Evolutionary conservation across 148 eudicot species (phyloP).

Genomic region (Rhododendron mucronatum): DNA sequence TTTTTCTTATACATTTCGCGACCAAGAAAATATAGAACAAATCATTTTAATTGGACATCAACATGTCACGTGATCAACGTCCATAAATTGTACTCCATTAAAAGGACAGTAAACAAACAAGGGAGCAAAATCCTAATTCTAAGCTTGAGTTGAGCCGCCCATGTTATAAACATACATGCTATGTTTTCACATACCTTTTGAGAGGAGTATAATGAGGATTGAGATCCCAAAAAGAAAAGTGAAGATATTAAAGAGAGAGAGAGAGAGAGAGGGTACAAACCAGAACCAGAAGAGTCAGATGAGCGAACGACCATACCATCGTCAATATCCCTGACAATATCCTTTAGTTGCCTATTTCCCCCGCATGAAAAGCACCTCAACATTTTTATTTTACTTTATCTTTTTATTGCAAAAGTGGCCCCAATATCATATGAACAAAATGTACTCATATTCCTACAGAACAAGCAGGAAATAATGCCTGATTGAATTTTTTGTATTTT

Average conservation of each 20-base stretch:
- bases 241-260: no score
- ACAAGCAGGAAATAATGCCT: neutral
- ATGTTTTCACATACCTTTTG: no score
- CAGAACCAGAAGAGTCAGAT: slow-evolving; percentile 45
- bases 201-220: neutral
- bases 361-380: slow-evolving; percentile 75
- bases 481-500: no score
- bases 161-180: no score
- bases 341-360: slow-evolving; percentile 28
- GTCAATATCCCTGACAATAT: slow-evolving; percentile 19
- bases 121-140: no score
- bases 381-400: neutral
- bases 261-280: slow-evolving; percentile 12
- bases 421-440: neutral
- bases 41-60: neutral
- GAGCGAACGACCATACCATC: slow-evolving; percentile 18
- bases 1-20: neutral
- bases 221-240: no score
- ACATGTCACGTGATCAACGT: neutral
- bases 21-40: neutral
- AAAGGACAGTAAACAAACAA: no score
- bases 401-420: neutral
- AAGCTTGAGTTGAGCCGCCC: neutral
- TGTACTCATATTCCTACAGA: neutral
- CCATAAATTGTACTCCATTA: neutral